Base-by-base conservation (phyloP, 2,329 filamentous ascomycete species). In the Alternaria triticina region DNA sequence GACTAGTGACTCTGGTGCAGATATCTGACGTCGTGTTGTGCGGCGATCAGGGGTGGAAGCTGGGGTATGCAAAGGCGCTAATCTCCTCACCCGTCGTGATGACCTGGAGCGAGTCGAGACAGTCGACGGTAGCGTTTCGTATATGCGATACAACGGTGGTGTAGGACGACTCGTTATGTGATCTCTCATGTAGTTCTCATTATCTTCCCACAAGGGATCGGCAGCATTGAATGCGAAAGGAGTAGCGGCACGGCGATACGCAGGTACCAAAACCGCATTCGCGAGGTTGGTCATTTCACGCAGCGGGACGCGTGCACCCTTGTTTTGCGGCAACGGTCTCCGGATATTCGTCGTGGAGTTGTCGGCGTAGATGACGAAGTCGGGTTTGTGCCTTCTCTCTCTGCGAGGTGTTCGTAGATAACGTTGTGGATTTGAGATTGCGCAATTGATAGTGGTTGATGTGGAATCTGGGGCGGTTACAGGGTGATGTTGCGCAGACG, bases 151-250 rank as follows among this genome's bases (percentile, higher is more conserved):
- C 0, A 36, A 15, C 33, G 33, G 15, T 5, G 33, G 2, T 36
- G 15, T 10, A n/a, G 0, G 4, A 36, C 4, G 15, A 5, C 33
- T 3, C 33, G 33, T 1, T 0, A 5, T 36, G 8, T 36, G 3
- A 1, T 36, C 33, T 36, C 33, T 36, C 33, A 0, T n/a, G 33
- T 36, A 36, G 33, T 36, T 36, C 33, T 36, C 33, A 5, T 36
- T 10, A 36, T 36, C 33, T 36, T 36, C 33, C 33, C 33, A 36
- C 33, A 36, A 36, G 0, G 33, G 8, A 36, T 36, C 33, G 33
- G 4, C 33, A 0, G 33, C 33, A 36, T 0, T 36, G 4, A n/a
- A 36, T 36, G 0, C 33, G 8, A 36, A 36, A 36, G 33, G 33
- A 36, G 4, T 36, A 7, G 8, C 15, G 33, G 33, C 33, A 0